Evolutionary conservation across 768 basidiomycete genomes (phyloP), one percentile per base, ranked within the genome.

Genomic region (Russula compacta): DNA sequence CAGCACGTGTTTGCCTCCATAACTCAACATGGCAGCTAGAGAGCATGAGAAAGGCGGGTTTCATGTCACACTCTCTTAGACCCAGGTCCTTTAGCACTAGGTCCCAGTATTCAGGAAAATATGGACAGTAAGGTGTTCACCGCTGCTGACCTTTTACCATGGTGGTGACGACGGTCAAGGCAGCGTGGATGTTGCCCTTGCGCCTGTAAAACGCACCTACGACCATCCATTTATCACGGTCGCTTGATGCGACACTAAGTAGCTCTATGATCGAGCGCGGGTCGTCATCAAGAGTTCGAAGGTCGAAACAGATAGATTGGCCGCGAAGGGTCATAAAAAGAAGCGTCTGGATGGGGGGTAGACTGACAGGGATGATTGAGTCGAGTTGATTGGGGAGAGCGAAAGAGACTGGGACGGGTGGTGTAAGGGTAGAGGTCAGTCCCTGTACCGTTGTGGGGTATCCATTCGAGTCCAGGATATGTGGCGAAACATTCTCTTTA

Each of bases 21-120:
- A 83, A 67, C 64, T 83, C 82, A 2, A 73, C 71, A 66, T 83
- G 79, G 65, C 82, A 83, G 55, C 79, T 77, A 8, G 82, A 77
- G 15, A 83, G 73, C 69, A 83, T 73, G 9, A 84, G 73, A 67
- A 74, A 80, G 0, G 76, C 79, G 14, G 83, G 81, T 64, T 75
- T 79, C 42, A 82, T 71, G 4, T 77, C 72, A 29, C 70, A 67
- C 40, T 74, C 71, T 5, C 72, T 67, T 6, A 77, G 69, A 21
- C 73, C 71, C 58, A 73, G 71, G 14, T 70, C 66, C 9, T 67
- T 70, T 72, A 81, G 72, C 15, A 77, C 83, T 83, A 62, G 48
- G 33, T 47, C 8, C 38, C 15, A 43, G 21, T 14, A 4, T 47
- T 40, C 44, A 46, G 43, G 24, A 33, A 33, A 39, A 66, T 21